Base-by-base conservation (phyloP, 2,329 filamentous ascomycete species). In the Penicillium brevicompactum region DNA sequence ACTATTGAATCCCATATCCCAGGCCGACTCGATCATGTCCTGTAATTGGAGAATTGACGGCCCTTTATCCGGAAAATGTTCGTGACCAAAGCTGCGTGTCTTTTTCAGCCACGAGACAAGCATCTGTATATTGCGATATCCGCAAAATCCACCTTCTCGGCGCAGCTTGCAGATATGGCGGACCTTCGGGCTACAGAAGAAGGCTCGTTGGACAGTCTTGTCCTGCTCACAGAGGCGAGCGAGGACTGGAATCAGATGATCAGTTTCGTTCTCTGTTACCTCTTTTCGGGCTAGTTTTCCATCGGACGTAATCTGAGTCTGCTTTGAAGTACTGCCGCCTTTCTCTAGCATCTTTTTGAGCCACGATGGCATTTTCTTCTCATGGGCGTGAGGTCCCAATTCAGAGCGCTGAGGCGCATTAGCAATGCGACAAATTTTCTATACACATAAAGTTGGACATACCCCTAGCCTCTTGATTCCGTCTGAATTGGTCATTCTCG, bases 91-190 rank as follows among this genome's bases (percentile, higher is more conserved):
- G 11, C 78, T 79, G 38, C 77, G 71, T 1, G 84, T 76, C 8
- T 82, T 83, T 55, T 87, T 84, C 18, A 97, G 84, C 70, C 91
- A 92, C 0, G 92, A 93, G 13, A 88, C 78, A 63, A 97, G 74
- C 87, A 95, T 95, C 71, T 97, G 94, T 31, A 96, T 95, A 68
- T 96, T 97, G 40, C 93, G 84, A 70, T 97, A 97, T 3, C 93
- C 93, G 70, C 93, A 97, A 70, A 97, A 97, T 5, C 91, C 90
- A 21, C 92, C 92, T 76, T 96, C 92, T 57, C 79, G 82, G n/a
- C 82, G 83, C 49, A 95, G 80, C 67, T 96, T 96, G 49, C 89
- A 90, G 24, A 97, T 82, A 67, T 97, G 92, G 46, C 86, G 81
- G 0, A 91, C 88, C 46, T 81, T 80, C 1, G 88, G 83, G 66